Evolutionary conservation across 1,284 basidiomycete species (phyloP), one percentile per base, ranked within the genome.

Genomic region (Neolentinus lepideus): DNA sequence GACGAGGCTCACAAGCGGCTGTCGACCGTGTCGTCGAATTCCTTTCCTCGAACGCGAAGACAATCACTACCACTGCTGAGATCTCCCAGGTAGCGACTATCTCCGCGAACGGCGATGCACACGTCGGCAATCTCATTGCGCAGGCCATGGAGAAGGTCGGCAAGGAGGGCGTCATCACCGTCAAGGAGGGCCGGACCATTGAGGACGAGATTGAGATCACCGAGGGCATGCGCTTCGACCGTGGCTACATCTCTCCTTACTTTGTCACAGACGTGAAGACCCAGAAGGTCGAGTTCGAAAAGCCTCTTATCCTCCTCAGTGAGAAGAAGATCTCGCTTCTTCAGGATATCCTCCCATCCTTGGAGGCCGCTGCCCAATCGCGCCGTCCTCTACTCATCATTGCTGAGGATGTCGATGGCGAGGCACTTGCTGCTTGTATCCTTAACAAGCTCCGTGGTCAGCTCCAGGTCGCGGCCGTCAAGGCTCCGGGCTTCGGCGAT

Each of bases 61-160:
- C 88, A 52, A 93, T 99, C 74, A 99, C 95, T 63, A 99, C 96
- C 47, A 94, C 90, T 16, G 92, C 93, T 53, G 96, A 99, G 78
- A 98, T 99, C 67, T 94, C 96, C 22, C 92, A 94, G 73, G 95
- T 99, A 60, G 96, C 96, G 19, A 99, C 96, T 65, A 99, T 99
- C 72, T 97, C 94, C 46, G 96, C 95, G 56, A 99, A 99, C 73
- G 96, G 95, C 59, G 95, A 98, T 75, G 80, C 77, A 21, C 94
- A 98, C 71, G 84, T 99, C 63, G 96, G 96, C 55, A 86, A 89
- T 71, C 84, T 99, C 67, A 98, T 98, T 72, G 94, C 96, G n/a
- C 93, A 94, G 68, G 96, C 96, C 2, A 98, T 98, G 96, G 96
- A 98, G 77, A 98, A 98, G 75, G 96, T 98, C 60, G 96, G 96